Percentiles rank a stretch among this genome's conserved stretches.
Conservation (phyloP, 169 alveolate genomes). For the Cryptosporidium xiaoi region DNA sequence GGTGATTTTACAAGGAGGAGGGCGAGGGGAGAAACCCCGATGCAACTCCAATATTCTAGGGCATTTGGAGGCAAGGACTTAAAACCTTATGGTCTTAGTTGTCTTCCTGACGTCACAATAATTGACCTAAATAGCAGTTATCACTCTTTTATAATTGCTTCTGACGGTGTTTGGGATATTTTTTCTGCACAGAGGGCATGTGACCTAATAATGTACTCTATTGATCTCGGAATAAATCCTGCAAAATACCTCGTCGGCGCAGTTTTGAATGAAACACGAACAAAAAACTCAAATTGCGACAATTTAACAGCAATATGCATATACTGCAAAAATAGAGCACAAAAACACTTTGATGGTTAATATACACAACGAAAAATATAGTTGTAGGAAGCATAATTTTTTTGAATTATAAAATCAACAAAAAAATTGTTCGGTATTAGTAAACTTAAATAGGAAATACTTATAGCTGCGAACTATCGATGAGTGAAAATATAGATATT, state of each 20-base stretch:
- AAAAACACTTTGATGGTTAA: too few species aligned
- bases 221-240: conserved; percentile 77
- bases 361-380: too few species aligned
- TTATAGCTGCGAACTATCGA: too few species aligned
- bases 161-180: conserved; percentile 88
- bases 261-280: conserved; percentile 70
- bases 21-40: conserved; percentile 86
- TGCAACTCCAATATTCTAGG: conserved; percentile 86
- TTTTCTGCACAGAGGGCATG: conserved; percentile 77
- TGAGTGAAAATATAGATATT: too few species aligned
- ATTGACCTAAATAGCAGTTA: conserved; percentile 73
- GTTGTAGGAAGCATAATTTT: too few species aligned
- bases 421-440: not conserved
- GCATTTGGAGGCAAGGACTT: conserved; percentile 87
- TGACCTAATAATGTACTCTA: conserved; percentile 19
- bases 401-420: too few species aligned
- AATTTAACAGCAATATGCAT: conserved; percentile 77
- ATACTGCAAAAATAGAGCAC: not conserved
- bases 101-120: conserved; percentile 80
- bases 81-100: conserved; percentile 82
- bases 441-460: not conserved
- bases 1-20: conserved; percentile 85
- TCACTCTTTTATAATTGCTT: conserved; percentile 79
- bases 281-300: conserved; percentile 74
- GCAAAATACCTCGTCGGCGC: conserved; percentile 76